These are phyloP conservation scores for Crithidia expoeki DNA, from an alignment of 208 protist genomes.

Conservation along the genomic window DNA sequence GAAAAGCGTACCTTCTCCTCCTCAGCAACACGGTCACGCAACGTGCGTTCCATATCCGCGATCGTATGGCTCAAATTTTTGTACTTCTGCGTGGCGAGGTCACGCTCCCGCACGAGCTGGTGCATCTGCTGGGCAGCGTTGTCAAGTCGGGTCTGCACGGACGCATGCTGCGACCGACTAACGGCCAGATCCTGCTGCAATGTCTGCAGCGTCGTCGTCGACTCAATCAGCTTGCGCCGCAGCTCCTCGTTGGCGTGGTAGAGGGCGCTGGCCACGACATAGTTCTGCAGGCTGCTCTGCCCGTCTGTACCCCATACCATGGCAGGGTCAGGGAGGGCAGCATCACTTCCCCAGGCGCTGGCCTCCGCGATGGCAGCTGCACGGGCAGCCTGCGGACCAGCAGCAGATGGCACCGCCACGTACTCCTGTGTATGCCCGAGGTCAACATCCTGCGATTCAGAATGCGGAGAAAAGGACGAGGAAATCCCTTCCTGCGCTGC, in stretches of 20 bases:
- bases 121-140: conserved; percentile 76
- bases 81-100: conserved; percentile 72
- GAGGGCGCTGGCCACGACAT: conserved; percentile 79
- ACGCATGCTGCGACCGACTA: conserved; percentile 41
- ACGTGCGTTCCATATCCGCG: conserved; percentile 57
- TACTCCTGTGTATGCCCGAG: conserved; percentile 26
- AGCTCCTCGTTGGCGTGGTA: conserved; percentile 90
- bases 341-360: conserved; percentile 43
- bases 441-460: neutral
- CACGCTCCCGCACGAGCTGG: conserved; percentile 85
- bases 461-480: neutral
- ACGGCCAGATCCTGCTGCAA: conserved; percentile 76
- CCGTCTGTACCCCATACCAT: conserved; percentile 89
- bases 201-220: conserved; percentile 58
- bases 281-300: conserved; percentile 69
- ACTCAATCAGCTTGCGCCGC: conserved; percentile 77
- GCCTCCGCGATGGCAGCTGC: conserved; percentile 37
- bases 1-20: conserved; percentile 71
- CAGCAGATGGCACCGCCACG: conserved; percentile 52
- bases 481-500: neutral
- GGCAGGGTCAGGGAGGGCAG: conserved; percentile 68
- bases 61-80: conserved; percentile 56
- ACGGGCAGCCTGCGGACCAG: conserved; percentile 37
- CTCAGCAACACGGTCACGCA: conserved; percentile 60
- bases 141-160: conserved; percentile 57